phyloP scores from a whole-genome alignment of 805 yeast species.

The Cephaloascus fragrans region DNA sequence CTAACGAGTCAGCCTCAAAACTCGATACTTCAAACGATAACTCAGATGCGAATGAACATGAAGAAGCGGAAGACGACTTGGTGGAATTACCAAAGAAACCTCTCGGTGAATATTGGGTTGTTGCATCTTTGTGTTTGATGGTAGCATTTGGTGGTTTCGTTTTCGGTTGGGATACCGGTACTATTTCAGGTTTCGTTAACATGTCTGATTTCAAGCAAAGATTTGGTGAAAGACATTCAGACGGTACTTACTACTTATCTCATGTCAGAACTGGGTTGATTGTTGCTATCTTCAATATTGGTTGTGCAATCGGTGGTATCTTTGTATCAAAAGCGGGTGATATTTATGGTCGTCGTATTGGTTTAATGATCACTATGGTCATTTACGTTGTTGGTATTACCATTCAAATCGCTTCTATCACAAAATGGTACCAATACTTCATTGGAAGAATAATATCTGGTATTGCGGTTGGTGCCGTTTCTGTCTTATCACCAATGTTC shows the following conservation, averaged over 20 bases:
- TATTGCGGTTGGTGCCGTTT: slow-evolving; percentile 43
- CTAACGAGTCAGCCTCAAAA: no score
- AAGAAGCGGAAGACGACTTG: no score
- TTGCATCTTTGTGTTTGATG: slow-evolving; percentile 34
- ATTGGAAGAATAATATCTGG: slow-evolving; percentile 54
- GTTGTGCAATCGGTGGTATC: slow-evolving; percentile 68
- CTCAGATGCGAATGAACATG: no score
- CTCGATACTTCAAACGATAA: no score
- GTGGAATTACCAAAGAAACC: slow-evolving; percentile 19
- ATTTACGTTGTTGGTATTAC: slow-evolving; percentile 53
- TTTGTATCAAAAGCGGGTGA: slow-evolving; percentile 50
- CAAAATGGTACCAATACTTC: slow-evolving; percentile 53
- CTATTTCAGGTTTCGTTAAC: slow-evolving; percentile 62
- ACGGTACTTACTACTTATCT: slow-evolving; percentile 33
- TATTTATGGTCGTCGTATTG: slow-evolving; percentile 47
- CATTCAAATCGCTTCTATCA: slow-evolving; percentile 46
- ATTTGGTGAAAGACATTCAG: slow-evolving; percentile 35
- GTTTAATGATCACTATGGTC: slow-evolving; percentile 41
- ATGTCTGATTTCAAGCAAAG: slow-evolving; percentile 45
- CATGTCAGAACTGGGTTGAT: slow-evolving; percentile 41
- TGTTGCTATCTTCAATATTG: slow-evolving; percentile 51
- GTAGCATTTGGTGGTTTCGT: slow-evolving; percentile 73
- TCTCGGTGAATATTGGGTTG: slow-evolving; percentile 20
- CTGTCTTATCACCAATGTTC: slow-evolving; percentile 47
- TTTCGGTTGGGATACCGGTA: slow-evolving; percentile 75